Evolutionary conservation across 345 rosid genomes (phyloP), one percentile per base, ranked within the genome.

Genomic region (Kandelia obovata): DNA sequence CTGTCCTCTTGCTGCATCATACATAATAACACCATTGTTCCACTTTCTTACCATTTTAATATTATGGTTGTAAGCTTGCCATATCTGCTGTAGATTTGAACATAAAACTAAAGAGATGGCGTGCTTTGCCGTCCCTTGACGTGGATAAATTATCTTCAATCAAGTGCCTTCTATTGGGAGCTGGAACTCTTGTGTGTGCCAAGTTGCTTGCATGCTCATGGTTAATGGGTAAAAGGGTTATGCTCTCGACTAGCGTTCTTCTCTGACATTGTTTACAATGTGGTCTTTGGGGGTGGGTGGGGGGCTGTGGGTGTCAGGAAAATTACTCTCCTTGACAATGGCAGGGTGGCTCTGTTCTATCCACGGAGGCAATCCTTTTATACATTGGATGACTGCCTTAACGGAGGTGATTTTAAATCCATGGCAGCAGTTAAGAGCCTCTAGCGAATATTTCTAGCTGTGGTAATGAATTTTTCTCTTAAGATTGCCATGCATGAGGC

Each of bases 81-180:
- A 63, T 86, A 78, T 83, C 96, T 60, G 96, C 97, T 0, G 92
- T 88, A 62, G 96, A 92, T 82, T 84, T 95, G 79, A 95, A 92
- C 84, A 80, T 92, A 63, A 95, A 92, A 82, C 71, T 95, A 70
- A 92, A 91, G 97, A 87, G 92, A 75, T 92, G 97, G 97, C 87
- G 92, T 58, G 96, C 95, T 17, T 75, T 89, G 80, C 97, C 99
- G 8, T 89, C 96, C 71, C 88, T 91, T 56, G 71, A 95, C 79
- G 74, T 95, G 75, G 84, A 86, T 52, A 71, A 80, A 47, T 76
- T 95, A 34, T 83, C 87, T 68, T 81, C 93, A 69, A 71, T 66
- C 9, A 94, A 89, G 83, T 94, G 99, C 80, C 99, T 94, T 79
- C 97, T 95, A 75, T 82, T 95, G 35, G 97, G 99, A 78, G 97